Percentiles rank a stretch among this genome's conserved stretches.
phyloP scores from a whole-genome alignment of 2,329 filamentous ascomycete genomes.

The Botrytis cinerea region DNA sequence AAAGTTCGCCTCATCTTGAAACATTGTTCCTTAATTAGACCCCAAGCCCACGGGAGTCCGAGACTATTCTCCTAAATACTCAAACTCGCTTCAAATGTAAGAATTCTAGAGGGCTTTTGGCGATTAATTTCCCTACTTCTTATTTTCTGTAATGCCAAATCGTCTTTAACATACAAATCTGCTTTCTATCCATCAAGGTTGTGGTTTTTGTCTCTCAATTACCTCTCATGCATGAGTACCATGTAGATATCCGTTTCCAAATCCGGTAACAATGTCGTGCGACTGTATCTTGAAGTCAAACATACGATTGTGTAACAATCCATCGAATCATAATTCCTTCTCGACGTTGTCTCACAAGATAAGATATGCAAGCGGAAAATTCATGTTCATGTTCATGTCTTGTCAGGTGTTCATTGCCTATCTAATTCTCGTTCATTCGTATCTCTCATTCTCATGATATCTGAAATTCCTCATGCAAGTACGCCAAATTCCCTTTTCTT shows the following conservation, averaged over 20 bases:
- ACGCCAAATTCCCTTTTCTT: conserved; percentile 18
- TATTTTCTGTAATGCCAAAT: neutral
- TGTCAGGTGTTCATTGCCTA: conserved; percentile 1
- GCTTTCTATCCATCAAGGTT: neutral
- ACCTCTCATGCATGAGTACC: neutral
- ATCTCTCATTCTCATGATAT: conserved; percentile 19
- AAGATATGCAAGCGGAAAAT: neutral
- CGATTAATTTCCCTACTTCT: neutral
- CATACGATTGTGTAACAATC: neutral
- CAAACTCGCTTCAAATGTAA: neutral
- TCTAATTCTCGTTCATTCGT: conserved; percentile 23
- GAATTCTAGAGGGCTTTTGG: neutral
- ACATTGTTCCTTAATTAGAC: neutral
- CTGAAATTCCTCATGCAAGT: conserved; percentile 2
- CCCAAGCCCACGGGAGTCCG: neutral
- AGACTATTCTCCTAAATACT: neutral
- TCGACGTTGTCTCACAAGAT: neutral
- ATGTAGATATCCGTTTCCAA: neutral
- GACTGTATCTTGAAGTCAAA: neutral
- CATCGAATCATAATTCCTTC: neutral
- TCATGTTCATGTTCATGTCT: neutral
- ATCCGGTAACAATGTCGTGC: neutral
- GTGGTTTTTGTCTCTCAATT: neutral
- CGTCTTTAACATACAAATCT: neutral
- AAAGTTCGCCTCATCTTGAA: too few species aligned